A percentile compares a stretch with the other conserved stretches of the same genome.
Evolutionary conservation across 371 early-diverging fungal genomes (phyloP).

Genomic region (Mortierella sp.): DNA sequence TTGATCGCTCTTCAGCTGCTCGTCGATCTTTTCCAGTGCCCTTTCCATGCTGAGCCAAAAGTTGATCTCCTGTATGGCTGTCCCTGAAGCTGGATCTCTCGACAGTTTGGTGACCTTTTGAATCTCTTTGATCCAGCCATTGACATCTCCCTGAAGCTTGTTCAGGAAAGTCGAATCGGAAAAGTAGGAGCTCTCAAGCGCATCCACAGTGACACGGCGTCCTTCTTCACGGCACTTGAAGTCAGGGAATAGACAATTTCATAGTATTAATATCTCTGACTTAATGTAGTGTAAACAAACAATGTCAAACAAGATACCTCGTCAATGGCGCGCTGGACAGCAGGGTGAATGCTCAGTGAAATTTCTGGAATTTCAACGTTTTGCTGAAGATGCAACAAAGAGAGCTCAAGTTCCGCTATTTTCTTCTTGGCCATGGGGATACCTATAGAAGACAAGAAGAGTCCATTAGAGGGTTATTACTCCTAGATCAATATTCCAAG

Average conservation of each 20-base stretch:
- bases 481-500: background rate
- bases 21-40: slow-evolving; percentile 92
- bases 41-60: slow-evolving; percentile 98
- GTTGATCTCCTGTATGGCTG: slow-evolving; percentile 97
- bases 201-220: slow-evolving; percentile 78
- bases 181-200: slow-evolving; percentile 73
- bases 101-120: slow-evolving; percentile 97
- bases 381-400: slow-evolving; percentile 94
- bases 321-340: slow-evolving; percentile 83
- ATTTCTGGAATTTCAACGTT: slow-evolving; percentile 98
- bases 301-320: slow-evolving; percentile 57
- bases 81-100: slow-evolving; percentile 92
- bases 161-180: slow-evolving; percentile 91
- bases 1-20: slow-evolving; percentile 93
- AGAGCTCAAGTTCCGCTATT: slow-evolving; percentile 97
- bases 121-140: slow-evolving; percentile 98
- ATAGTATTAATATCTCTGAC: too few species aligned
- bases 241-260: too few species aligned
- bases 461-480: background rate
- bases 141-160: slow-evolving; percentile 94
- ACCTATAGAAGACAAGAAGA: slow-evolving; percentile 41
- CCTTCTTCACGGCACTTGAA: slow-evolving; percentile 76
- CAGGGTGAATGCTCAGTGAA: slow-evolving; percentile 86
- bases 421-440: slow-evolving; percentile 97
- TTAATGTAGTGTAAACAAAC: too few species aligned